phyloP scores from a whole-genome alignment of 768 basidiomycete genomes.

The Mycena latifolia region DNA sequence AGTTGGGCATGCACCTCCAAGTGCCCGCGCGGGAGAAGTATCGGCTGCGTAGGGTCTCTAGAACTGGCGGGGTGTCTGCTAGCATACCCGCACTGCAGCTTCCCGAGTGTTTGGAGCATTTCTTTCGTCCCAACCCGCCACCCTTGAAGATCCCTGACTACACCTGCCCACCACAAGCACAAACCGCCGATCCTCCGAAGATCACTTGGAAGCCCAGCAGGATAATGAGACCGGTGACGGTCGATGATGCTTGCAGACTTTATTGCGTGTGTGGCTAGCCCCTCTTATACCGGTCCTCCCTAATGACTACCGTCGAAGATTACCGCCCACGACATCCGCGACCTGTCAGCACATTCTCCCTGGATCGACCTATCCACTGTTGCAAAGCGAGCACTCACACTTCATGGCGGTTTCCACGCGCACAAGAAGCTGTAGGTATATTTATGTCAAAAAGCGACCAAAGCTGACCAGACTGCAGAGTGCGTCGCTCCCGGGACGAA shows the following conservation, averaged over 20 bases:
- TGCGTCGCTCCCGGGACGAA: neutral
- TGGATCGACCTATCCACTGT: conserved; percentile 18
- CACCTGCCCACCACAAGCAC: neutral
- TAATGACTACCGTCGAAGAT: neutral
- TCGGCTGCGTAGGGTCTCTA: neutral
- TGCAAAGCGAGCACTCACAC: conserved; percentile 14
- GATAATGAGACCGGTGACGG: conserved; percentile 12
- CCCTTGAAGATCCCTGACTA: conserved; percentile 3
- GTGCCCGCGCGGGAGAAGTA: neutral
- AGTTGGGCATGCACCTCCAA: neutral
- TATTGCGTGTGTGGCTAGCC: conserved; percentile 5
- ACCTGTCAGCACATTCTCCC: neutral
- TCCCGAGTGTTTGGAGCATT: conserved; percentile 1
- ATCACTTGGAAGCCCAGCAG: conserved; percentile 10
- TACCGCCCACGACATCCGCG: conserved; percentile 3
- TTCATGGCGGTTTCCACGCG: conserved; percentile 21
- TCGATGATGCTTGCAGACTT: conserved; percentile 22
- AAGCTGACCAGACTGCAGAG: conserved; percentile 3
- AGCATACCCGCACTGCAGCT: neutral
- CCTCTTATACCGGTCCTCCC: neutral
- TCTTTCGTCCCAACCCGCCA: neutral
- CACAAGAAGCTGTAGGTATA: conserved; percentile 9
- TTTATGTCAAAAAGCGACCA: neutral
- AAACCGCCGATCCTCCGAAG: neutral
- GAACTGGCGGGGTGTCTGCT: neutral